A percentile compares a stretch with the other conserved stretches of the same genome.
Conservation (phyloP, 768 basidiomycete genomes). For the Wakefieldia striispora region DNA sequence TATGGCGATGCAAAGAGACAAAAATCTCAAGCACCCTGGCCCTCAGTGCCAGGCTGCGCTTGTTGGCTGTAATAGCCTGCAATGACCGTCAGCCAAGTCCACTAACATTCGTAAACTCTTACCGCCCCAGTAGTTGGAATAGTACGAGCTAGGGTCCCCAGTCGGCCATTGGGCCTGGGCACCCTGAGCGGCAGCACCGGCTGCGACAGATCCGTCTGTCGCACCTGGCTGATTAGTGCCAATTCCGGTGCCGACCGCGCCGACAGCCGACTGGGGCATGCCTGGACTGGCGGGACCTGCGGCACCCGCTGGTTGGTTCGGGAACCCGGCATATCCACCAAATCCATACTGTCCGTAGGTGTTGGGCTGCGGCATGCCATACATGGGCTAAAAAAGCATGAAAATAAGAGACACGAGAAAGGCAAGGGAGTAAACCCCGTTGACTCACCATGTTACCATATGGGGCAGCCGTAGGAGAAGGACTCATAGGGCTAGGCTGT, state of each 20-base stretch:
- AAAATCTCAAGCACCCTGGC: slow-evolving; percentile 37
- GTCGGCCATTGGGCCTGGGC: slow-evolving; percentile 77
- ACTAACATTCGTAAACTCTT: slow-evolving; percentile 19
- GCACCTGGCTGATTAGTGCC: slow-evolving; percentile 57
- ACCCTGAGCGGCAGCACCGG: slow-evolving; percentile 48
- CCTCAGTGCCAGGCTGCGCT: slow-evolving; percentile 57
- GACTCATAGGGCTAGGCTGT: slow-evolving; percentile 53
- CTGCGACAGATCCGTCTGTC: slow-evolving; percentile 50
- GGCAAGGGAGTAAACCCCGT: neutral
- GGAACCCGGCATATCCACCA: slow-evolving; percentile 70
- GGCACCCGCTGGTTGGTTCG: slow-evolving; percentile 53
- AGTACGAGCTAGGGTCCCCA: slow-evolving; percentile 71
- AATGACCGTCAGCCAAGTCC: slow-evolving; percentile 14
- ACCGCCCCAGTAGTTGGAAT: slow-evolving; percentile 86
- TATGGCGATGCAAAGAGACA: slow-evolving; percentile 25
- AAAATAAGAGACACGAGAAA: neutral
- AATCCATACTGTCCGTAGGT: slow-evolving; percentile 76
- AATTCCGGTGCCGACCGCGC: slow-evolving; percentile 53
- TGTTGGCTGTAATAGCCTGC: slow-evolving; percentile 84
- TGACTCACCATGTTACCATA: slow-evolving; percentile 74
- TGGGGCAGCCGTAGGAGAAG: slow-evolving; percentile 57
- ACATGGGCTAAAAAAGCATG: slow-evolving; percentile 63
- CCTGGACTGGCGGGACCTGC: slow-evolving; percentile 42
- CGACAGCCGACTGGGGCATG: slow-evolving; percentile 56
- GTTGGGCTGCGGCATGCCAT: slow-evolving; percentile 83